Evolutionary conservation across 345 rosid genomes (phyloP).

Genomic region (Lagerstroemia speciosa): DNA sequence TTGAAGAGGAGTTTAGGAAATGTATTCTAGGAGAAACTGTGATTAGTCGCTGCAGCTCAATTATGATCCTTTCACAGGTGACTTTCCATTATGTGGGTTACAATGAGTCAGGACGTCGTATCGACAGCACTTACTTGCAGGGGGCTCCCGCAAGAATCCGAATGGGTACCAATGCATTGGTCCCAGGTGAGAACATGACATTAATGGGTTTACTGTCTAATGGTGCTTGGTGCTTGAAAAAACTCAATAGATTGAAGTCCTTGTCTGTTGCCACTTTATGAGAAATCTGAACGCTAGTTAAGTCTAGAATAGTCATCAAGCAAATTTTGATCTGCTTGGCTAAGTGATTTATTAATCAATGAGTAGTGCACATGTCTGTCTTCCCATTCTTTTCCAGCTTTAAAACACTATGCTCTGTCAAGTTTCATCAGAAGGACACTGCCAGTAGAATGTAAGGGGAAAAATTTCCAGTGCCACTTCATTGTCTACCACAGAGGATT

Average conservation of each 20-base stretch:
- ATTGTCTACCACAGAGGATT: too few relatives aligned
- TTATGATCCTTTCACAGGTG: constrained; percentile 40
- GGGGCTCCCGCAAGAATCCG: constrained; percentile 87
- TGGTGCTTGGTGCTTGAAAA: neutral
- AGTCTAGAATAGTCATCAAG: neutral
- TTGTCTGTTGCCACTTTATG: neutral
- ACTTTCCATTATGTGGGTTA: constrained; percentile 80
- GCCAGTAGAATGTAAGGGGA: too few relatives aligned
- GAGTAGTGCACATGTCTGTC: neutral
- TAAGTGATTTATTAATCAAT: neutral
- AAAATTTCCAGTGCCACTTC: too few relatives aligned
- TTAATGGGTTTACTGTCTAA: neutral
- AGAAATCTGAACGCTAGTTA: neutral
- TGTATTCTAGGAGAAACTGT: neutral
- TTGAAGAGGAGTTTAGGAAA: neutral
- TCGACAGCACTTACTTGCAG: constrained; percentile 84
- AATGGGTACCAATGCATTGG: constrained; percentile 77
- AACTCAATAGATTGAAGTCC: neutral
- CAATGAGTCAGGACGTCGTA: constrained; percentile 84
- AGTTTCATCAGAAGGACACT: too few relatives aligned
- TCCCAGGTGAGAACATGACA: constrained; percentile 51
- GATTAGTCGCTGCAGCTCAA: constrained; percentile 4
- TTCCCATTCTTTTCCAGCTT: neutral
- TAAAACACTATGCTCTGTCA: too few relatives aligned
- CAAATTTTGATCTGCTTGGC: neutral